These are phyloP conservation scores for Endothia cerciana DNA, from an alignment of 2,329 filamentous ascomycete species.

Conservation along the genomic window DNA sequence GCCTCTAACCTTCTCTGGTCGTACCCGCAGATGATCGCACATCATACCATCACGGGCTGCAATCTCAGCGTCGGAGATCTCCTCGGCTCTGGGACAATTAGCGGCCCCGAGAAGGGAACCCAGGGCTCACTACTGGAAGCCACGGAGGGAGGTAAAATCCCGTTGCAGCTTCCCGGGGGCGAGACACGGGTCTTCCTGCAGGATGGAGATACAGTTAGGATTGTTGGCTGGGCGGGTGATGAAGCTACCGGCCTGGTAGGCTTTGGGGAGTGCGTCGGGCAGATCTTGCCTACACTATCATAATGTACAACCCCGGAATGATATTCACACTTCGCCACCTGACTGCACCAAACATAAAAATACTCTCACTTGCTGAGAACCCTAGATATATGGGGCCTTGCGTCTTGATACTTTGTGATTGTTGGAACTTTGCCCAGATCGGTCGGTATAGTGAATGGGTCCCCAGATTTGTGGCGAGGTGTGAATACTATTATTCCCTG, in stretches of 20 bases:
- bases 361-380: too few relatives aligned
- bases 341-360: too few relatives aligned
- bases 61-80: constrained; percentile 18
- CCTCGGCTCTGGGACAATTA: constrained; percentile 18
- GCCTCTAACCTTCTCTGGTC: constrained; percentile 68
- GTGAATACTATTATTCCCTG: too few relatives aligned
- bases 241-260: constrained; percentile 6
- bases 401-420: too few relatives aligned
- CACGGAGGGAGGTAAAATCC: constrained; percentile 13
- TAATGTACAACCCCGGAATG: too few relatives aligned
- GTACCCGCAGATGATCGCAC: constrained; percentile 82
- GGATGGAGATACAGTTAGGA: constrained; percentile 11
- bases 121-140: constrained; percentile 20
- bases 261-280: constrained; percentile 12
- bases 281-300: constrained; percentile 14
- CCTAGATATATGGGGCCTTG: too few relatives aligned
- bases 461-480: too few relatives aligned
- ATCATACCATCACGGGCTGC: constrained; percentile 64
- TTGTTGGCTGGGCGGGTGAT: constrained; percentile 11
- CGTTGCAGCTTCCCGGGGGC: neutral
- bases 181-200: constrained; percentile 10
- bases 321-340: too few relatives aligned
- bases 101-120: constrained; percentile 10
- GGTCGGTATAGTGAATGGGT: too few relatives aligned
- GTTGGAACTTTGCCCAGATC: too few relatives aligned